These are phyloP conservation scores for Trametes sanguinea DNA, from an alignment of 768 basidiomycete species.

Conservation along the genomic window DNA sequence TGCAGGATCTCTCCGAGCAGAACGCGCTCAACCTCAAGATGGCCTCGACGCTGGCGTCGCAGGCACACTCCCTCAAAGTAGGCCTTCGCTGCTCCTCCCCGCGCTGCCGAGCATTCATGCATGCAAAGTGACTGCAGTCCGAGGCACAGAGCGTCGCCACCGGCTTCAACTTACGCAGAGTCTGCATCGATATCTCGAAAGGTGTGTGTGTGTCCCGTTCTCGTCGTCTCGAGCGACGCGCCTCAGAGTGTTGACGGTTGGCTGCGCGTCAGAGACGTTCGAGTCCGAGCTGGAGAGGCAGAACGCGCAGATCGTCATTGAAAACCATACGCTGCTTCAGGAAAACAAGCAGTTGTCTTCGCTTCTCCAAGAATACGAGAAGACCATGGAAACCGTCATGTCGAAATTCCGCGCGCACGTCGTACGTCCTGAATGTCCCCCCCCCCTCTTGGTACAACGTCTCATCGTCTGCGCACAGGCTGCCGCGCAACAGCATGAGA, in stretches of 20 bases:
- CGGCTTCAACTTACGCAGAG: constrained; percentile 79
- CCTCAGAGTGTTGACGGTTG: constrained; percentile 14
- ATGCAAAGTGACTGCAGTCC: constrained; percentile 45
- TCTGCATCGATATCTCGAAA: constrained; percentile 86
- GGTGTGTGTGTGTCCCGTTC: constrained; percentile 45
- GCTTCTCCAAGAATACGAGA: constrained; percentile 92
- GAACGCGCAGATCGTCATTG: constrained; percentile 88
- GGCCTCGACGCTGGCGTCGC: constrained; percentile 63
- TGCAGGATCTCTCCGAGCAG: constrained; percentile 82
- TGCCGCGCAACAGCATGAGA: constrained; percentile 90
- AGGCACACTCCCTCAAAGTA: constrained; percentile 77
- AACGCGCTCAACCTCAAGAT: constrained; percentile 81
- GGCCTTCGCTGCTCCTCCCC: constrained; percentile 15
- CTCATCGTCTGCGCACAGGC: constrained; percentile 46
- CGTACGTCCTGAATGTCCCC: constrained; percentile 48
- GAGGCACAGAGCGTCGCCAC: constrained; percentile 72
- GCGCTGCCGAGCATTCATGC: constrained; percentile 14
- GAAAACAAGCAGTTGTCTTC: constrained; percentile 94
- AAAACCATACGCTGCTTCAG: constrained; percentile 88
- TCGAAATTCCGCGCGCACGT: constrained; percentile 90
- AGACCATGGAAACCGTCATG: constrained; percentile 96
- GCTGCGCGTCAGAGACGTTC: constrained; percentile 67
- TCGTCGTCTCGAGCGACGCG: constrained; percentile 41
- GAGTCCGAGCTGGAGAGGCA: constrained; percentile 89
- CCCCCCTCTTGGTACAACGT: constrained; percentile 8